These are phyloP conservation scores for Yamadazyma scolyti DNA, from an alignment of 805 yeast genomes.

Conservation along the genomic window DNA sequence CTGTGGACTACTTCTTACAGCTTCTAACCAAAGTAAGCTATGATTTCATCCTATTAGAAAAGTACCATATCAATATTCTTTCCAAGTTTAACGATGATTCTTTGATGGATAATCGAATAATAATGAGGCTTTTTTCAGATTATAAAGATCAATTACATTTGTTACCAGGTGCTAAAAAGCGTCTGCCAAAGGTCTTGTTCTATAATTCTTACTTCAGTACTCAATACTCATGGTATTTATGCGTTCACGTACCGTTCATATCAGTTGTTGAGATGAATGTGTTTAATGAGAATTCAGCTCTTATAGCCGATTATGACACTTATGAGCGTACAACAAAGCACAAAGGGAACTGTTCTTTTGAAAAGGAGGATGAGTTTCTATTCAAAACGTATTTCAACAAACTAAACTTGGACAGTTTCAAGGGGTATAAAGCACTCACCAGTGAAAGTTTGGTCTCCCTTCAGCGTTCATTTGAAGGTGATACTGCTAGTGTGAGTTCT, in stretches of 20 bases:
- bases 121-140: slow-evolving; percentile 18
- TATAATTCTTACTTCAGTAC: slow-evolving; percentile 31
- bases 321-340: slow-evolving; percentile 12
- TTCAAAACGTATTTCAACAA: slow-evolving; percentile 18
- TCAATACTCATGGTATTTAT: slow-evolving; percentile 36
- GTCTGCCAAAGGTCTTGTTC: slow-evolving; percentile 28
- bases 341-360: slow-evolving; percentile 20
- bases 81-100: slow-evolving; percentile 30
- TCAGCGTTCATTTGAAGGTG: slow-evolving; percentile 6
- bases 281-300: slow-evolving; percentile 21
- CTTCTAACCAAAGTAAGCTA: slow-evolving; percentile 30
- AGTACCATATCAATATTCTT: slow-evolving; percentile 34
- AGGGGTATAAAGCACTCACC: slow-evolving; percentile 12
- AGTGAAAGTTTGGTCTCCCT: slow-evolving; percentile 8
- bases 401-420: slow-evolving; percentile 16
- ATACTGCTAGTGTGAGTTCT: slow-evolving; percentile 2
- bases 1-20: slow-evolving; percentile 23
- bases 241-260: slow-evolving; percentile 34
- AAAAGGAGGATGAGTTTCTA: slow-evolving; percentile 18
- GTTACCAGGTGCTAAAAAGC: slow-evolving; percentile 7
- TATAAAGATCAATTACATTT: slow-evolving; percentile 7
- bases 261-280: slow-evolving; percentile 31
- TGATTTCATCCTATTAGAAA: slow-evolving; percentile 38
- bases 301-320: slow-evolving; percentile 13
- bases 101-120: slow-evolving; percentile 23